Percentiles rank a stretch among this genome's conserved stretches.
Conservation (phyloP, 306 rosid species). For the Lathyrus oleraceus region DNA sequence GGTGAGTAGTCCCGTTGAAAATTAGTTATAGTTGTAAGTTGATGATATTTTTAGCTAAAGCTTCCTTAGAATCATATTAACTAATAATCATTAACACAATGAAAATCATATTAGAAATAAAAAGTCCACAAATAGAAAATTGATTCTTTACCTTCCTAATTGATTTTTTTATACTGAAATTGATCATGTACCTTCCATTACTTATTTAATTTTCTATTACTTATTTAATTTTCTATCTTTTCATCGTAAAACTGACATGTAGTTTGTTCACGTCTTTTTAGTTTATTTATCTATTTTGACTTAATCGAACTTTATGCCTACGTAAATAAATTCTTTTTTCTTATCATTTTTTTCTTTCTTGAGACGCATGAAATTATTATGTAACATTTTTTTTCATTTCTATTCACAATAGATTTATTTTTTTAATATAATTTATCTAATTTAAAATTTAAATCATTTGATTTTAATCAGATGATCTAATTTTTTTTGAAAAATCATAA, state of each 20-base stretch:
- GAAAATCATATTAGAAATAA: conserved; percentile 38
- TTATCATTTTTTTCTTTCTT: not conserved
- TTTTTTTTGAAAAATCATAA: too few species aligned
- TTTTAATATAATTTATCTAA: too few species aligned
- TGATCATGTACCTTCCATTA: conserved; percentile 43
- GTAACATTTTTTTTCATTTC: too few species aligned
- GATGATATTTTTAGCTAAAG: conserved; percentile 8
- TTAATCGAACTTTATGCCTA: too few species aligned
- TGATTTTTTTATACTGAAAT: not conserved
- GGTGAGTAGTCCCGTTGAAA: conserved; percentile 24
- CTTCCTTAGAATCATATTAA: not conserved
- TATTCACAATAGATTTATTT: too few species aligned
- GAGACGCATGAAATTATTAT: too few species aligned
- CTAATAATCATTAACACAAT: conserved; percentile 26
- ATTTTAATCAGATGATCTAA: too few species aligned
- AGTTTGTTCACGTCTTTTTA: too few species aligned
- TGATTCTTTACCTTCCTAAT: conserved; percentile 39
- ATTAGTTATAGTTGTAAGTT: conserved; percentile 22
- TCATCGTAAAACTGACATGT: not conserved
- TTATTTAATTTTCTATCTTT: conserved; percentile 11
- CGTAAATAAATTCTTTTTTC: not conserved
- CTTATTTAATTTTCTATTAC: conserved; percentile 13
- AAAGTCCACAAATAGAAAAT: conserved; percentile 40
- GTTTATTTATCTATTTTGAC: not conserved
- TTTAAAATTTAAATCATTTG: too few species aligned